Conservation (phyloP, 2,329 filamentous ascomycete species). For the Rhynchosporium graminicola region DNA sequence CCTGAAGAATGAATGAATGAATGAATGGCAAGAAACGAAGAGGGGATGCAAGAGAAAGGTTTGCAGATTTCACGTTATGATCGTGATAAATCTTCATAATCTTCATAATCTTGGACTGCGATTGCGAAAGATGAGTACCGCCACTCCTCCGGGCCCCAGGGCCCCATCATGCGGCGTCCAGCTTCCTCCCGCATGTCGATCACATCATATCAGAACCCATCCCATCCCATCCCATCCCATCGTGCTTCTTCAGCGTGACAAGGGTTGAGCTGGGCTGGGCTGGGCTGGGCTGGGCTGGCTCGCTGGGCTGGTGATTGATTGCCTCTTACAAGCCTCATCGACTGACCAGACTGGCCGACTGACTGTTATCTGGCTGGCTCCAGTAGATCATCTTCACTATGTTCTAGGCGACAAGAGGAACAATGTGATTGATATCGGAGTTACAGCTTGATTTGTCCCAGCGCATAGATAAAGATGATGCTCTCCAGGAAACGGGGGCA, state of each 20-base stretch:
- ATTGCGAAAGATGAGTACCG: too few relatives aligned
- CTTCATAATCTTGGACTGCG: too few relatives aligned
- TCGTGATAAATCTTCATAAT: too few relatives aligned
- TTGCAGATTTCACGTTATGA: too few relatives aligned
- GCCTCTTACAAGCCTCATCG: neutral
- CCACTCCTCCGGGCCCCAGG: too few relatives aligned
- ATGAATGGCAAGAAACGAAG: neutral
- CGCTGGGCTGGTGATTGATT: neutral
- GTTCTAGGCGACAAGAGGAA: neutral
- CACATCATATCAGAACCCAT: neutral
- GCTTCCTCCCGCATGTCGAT: constrained; percentile 13
- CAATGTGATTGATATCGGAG: neutral
- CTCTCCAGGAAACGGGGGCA: neutral
- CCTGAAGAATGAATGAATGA: too few relatives aligned
- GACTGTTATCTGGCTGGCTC: neutral
- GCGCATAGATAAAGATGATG: constrained; percentile 8
- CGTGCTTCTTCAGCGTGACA: neutral
- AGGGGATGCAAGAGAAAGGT: neutral
- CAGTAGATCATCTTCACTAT: neutral
- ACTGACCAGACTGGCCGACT: neutral
- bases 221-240: too few relatives aligned
- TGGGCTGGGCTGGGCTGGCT: neutral
- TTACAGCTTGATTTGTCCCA: neutral
- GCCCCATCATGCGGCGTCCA: neutral
- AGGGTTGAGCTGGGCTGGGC: neutral